Base-by-base conservation (phyloP, 331 rosid species). In the Pyracantha coccinea region DNA sequence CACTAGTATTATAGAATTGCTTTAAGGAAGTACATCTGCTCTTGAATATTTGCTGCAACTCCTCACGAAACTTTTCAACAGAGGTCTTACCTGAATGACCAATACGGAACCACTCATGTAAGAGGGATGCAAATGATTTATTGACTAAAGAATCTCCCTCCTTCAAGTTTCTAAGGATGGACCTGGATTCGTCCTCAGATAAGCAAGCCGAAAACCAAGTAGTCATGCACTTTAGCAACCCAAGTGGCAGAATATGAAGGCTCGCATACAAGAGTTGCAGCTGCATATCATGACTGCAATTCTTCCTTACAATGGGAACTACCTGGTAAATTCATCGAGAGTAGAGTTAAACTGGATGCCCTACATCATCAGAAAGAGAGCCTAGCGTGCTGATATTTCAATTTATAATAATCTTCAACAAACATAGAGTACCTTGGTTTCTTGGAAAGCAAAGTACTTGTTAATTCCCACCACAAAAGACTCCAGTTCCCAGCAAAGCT, bases 221-320 rank as follows among this genome's bases (percentile, higher is more conserved):
- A 33, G 88, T 79, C 52, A 81, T 88, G 60, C 89, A 88, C 81
- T 82, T 90, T 66, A 94, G 86, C 84, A 94, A 82, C 82, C 98
- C 96, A 44, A 94, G 90, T 70, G 98, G 98, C 95, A 94, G 88
- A 83, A 86, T 88, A 74, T 79, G 87, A 77, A 94, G 83, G 86
- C 93, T 87, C 88, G 81, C 88, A 81, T 86, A 81, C 75, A 90
- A 68, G 78, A 94, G 91, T 71, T 84, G 85, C 79, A 74, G 88
- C 83, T 88, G 93, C 76, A 83, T 80, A 81, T 81, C 85, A 35
- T 82, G 86, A 78, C 86, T 65, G 80, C 86, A 81, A 58, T 85
- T 86, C 82, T 80, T 82, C 73, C 81, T 78, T 62, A 90, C 81
- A 79, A 80, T 81, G 45, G 96, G 91, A 87, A 94, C 82, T 60